Percentiles rank a stretch among this genome's conserved stretches.
These are phyloP conservation scores for Stephanodiscus triporus DNA, from an alignment of 108 stramenopile genomes.

Conservation along the genomic window DNA sequence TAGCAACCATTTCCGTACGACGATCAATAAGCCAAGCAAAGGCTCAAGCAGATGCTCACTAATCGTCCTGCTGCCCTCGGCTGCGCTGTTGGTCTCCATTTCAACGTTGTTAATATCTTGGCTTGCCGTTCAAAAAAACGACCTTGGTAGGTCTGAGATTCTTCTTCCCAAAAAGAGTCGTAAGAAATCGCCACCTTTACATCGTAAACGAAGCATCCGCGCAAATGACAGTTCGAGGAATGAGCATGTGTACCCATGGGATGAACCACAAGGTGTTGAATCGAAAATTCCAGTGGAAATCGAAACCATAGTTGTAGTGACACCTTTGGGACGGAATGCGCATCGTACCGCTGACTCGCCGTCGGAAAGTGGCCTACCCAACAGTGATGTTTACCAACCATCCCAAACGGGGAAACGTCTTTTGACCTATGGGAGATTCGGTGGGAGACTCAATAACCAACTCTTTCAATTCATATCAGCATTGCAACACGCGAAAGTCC, in stretches of 20 bases:
- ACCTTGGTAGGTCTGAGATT: background rate
- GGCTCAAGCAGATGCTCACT: background rate
- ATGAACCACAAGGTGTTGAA: background rate
- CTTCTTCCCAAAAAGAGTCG: background rate
- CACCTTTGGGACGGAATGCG: background rate
- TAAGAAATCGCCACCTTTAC: background rate
- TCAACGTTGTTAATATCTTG: slow-evolving; percentile 5
- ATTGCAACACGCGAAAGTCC: slow-evolving; percentile 46
- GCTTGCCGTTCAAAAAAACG: slow-evolving; percentile 2
- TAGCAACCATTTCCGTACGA: background rate
- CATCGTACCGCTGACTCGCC: background rate
- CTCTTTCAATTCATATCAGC: slow-evolving; percentile 53
- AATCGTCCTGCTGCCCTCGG: background rate
- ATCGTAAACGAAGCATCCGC: background rate
- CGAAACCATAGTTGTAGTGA: background rate
- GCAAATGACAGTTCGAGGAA: background rate
- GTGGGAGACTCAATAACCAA: slow-evolving; percentile 52
- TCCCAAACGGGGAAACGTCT: slow-evolving; percentile 32
- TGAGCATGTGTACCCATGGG: background rate
- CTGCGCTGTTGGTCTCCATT: background rate
- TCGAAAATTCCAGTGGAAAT: background rate
- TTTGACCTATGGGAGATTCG: slow-evolving; percentile 47
- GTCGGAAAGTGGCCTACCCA: background rate
- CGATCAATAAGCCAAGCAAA: background rate
- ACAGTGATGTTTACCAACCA: slow-evolving; percentile 45